Evolutionary conservation across 179 eudicot genomes (phyloP), one percentile per base, ranked within the genome.

Genomic region (Beta lomatogona): DNA sequence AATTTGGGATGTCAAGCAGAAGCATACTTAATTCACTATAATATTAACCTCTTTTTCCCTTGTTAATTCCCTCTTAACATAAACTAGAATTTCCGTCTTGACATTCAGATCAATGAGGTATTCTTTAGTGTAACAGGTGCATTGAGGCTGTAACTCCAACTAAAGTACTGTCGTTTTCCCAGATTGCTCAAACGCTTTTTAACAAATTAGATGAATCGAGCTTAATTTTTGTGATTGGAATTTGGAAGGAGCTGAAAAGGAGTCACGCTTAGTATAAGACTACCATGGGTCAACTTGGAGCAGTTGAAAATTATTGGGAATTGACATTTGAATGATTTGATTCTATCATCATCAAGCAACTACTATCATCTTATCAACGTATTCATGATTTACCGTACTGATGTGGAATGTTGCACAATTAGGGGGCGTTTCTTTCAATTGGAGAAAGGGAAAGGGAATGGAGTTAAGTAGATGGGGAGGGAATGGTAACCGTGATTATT

Each of bases 271-370:
- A 44, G 41, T 67, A 19, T 36, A 16, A 31, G 41, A 36, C 41
- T 41, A 69, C 5, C 46, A 50, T 54, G 50, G 11, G 82, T 80
- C 83, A 80, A 74, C 18, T 31, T 52, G 44, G 64, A 73, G 83
- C 65, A 73, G 83, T 73, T 73, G 54, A 73, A 52, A 53, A 60
- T 45, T 28, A 53, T 11, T 21, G 15, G 31, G 41, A 12, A 22
- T n/a, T 60, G 12, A 36, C n/a, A 60, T 6, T 21, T 48, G 53
- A 60, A n/a, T 60, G 10, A 60, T 60, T 19, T 60, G 9, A 2
- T 74, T 25, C 46, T 15, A 14, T 46, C 58, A 76, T 68, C 73
- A 69, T 18, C 25, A 44, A 44, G 15, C 21, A 69, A 69, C 73
- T 41, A 69, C 71, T 67, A 5, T 36, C 50, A 15, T 31, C 15